Evolutionary conservation across 2,329 filamentous ascomycete species (phyloP).

Genomic region (Claviceps capensis): DNA sequence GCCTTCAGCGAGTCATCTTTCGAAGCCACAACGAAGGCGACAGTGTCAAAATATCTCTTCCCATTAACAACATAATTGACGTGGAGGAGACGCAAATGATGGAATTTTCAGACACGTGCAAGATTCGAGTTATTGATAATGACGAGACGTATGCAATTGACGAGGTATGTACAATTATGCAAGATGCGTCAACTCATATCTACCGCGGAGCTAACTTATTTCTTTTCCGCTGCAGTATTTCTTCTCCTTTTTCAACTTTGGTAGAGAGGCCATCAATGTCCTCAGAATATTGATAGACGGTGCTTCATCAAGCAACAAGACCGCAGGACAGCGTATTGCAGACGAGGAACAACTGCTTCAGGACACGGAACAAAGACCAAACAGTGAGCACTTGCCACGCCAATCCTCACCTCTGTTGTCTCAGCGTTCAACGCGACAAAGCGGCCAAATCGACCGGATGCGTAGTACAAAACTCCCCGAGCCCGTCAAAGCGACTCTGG

Average conservation of each 20-base stretch:
- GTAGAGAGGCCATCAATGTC: conserved; percentile 68
- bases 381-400: background rate
- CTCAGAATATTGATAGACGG: conserved; percentile 61
- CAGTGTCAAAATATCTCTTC: conserved; percentile 89
- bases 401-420: conserved; percentile 3
- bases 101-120: conserved; percentile 86
- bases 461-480: conserved; percentile 34
- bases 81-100: conserved; percentile 85
- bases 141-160: conserved; percentile 92
- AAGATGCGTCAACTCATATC: background rate
- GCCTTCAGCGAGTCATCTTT: conserved; percentile 88
- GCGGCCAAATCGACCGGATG: conserved; percentile 16
- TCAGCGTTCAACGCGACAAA: conserved; percentile 10
- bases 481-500: conserved; percentile 47
- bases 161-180: conserved; percentile 44
- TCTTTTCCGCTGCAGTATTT: conserved; percentile 53
- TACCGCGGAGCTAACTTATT: background rate
- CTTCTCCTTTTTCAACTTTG: conserved; percentile 86
- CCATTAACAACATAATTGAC: conserved; percentile 78
- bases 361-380: background rate
- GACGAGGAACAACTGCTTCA: conserved; percentile 7
- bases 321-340: conserved; percentile 11
- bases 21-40: conserved; percentile 91
- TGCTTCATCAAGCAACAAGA: conserved; percentile 30
- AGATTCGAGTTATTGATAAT: conserved; percentile 83